Conservation (phyloP, 352 stramenopile species). For the Peronospora destructor region DNA sequence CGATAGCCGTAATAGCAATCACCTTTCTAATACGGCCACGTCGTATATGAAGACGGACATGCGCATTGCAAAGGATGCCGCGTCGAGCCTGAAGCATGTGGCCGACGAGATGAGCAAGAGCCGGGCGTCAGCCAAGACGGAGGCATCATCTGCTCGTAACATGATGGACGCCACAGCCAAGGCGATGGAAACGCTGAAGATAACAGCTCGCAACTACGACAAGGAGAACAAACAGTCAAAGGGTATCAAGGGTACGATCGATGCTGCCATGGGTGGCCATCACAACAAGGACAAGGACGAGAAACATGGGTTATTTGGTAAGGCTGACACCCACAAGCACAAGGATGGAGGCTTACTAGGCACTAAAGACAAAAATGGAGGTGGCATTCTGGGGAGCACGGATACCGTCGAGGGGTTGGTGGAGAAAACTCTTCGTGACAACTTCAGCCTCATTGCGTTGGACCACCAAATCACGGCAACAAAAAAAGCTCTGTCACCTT, state of each 20-base stretch:
- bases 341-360: not conserved
- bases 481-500: constrained; percentile 22
- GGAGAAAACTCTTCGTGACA: constrained; percentile 16
- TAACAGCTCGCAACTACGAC: constrained; percentile 25
- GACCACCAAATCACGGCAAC: constrained; percentile 20
- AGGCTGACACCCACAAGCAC: not conserved
- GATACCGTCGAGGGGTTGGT: constrained; percentile 27
- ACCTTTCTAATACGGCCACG: constrained; percentile 21
- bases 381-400: constrained; percentile 15
- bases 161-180: constrained; percentile 19
- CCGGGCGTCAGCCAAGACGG: constrained; percentile 17
- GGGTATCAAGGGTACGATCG: constrained; percentile 20
- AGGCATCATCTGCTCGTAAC: constrained; percentile 17
- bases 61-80: constrained; percentile 22
- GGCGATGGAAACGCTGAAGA: constrained; percentile 15
- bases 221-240: constrained; percentile 20
- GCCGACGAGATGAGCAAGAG: constrained; percentile 13
- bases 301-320: constrained; percentile 3
- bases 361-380: constrained; percentile 17
- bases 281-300: constrained; percentile 8
- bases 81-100: constrained; percentile 23
- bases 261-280: constrained; percentile 15
- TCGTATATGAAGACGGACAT: constrained; percentile 24
- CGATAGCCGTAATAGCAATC: constrained; percentile 26
- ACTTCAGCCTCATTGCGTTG: constrained; percentile 22